Conservation (phyloP, 73 alveolate species). For the Paramecium sonneborni region DNA sequence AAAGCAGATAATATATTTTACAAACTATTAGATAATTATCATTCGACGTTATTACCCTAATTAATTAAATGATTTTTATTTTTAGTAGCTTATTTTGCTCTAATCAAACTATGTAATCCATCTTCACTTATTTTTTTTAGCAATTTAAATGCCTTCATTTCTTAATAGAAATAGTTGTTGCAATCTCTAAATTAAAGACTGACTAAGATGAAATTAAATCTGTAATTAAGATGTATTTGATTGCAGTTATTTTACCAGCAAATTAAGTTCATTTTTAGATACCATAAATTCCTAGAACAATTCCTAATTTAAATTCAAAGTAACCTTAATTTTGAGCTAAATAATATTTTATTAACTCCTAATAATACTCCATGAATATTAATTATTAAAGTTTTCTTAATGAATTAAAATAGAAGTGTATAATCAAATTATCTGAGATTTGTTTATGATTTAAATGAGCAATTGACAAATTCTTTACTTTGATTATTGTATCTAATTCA, state of each 20-base stretch:
- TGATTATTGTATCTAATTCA: no score
- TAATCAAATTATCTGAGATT: no score
- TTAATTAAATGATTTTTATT: slow-evolving; percentile 87
- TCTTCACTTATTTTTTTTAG: slow-evolving; percentile 66
- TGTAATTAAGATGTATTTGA: slow-evolving; percentile 89
- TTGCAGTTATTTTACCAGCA: slow-evolving; percentile 91
- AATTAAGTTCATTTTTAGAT: slow-evolving; percentile 91
- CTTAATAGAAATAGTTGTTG: slow-evolving; percentile 76
- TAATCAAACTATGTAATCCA: background rate
- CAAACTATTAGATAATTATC: slow-evolving; percentile 83
- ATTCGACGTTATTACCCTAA: slow-evolving; percentile 87
- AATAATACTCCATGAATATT: no score
- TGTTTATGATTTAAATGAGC: no score
- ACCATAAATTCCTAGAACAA: slow-evolving; percentile 97
- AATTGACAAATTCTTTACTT: no score
- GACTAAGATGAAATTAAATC: slow-evolving; percentile 79
- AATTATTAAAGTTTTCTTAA: no score
- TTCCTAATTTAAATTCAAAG: slow-evolving; percentile 93
- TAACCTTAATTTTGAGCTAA: no score
- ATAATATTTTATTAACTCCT: no score
- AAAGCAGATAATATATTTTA: slow-evolving; percentile 85
- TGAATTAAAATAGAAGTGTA: no score
- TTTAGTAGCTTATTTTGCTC: slow-evolving; percentile 89
- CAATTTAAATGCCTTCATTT: slow-evolving; percentile 84
- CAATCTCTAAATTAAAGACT: slow-evolving; percentile 86